Base-by-base conservation (phyloP, 208 protist genomes). In the Angomonas deanei region DNA sequence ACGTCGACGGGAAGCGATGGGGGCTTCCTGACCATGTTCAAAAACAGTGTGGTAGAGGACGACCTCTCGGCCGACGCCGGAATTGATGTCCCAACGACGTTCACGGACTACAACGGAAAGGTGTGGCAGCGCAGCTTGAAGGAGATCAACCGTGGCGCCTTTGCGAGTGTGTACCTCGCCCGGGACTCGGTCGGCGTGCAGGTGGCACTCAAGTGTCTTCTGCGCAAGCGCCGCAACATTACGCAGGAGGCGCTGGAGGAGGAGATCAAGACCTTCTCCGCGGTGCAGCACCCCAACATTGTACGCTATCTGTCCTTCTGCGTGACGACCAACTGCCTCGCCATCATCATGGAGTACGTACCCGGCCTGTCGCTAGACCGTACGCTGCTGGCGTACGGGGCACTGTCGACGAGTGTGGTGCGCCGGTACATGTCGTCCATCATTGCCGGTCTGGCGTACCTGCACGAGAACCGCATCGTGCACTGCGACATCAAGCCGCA, bases 401-500 rank as follows among this genome's bases (percentile, higher is more conserved):
- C 70, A 23, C 61, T 95, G 19, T 62, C 68, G 36, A 77, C 11
- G 86, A 93, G 57, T 0, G 79, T 86, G 13, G 77, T 86, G 36
- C 77, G 81, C 4, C 82, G 89, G 21, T 88, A 86, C 57, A 88
- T 82, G 64, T 63, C 79, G 17, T 85, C 92, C 61, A 91, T 95
- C 46, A 46, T 89, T 27, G 81, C 74, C 39, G 85, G 86, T 4
- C 78, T 95, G 0, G 70, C 66, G 27, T 92, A 95, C 66, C 77
- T 95, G 32, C 88, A 95, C 67, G 65, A 72, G 26, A 63, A 76
- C 39, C 64, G 64, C 27, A 82, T 91, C 47, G 80, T 86, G 33
- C 88, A 95, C 70, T 82, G 88, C 50, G 88, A 95, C 60, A 68
- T 95, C 50, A 95, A 95, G 72, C 88, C 88, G 42, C 83, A 89